Percentiles rank a stretch among this genome's conserved stretches.
These are phyloP conservation scores for Vanrija sp. DNA, from an alignment of 1,284 basidiomycete genomes.

Conservation along the genomic window DNA sequence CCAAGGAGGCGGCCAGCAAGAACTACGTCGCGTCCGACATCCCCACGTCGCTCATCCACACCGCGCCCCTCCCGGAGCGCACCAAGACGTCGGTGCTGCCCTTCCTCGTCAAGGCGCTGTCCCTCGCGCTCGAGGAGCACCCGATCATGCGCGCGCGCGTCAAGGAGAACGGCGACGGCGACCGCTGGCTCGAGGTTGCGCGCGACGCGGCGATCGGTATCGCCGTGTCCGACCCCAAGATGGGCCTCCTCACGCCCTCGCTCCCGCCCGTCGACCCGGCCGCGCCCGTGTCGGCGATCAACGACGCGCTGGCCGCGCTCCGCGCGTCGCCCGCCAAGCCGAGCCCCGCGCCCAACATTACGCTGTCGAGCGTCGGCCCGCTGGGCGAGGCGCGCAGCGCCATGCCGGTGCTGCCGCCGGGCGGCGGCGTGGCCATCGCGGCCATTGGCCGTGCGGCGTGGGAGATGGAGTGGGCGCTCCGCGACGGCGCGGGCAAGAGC, in stretches of 20 bases:
- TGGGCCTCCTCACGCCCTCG: constrained; percentile 80
- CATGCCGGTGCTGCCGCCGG: constrained; percentile 75
- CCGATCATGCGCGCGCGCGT: constrained; percentile 41
- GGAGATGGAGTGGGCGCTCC: constrained; percentile 44
- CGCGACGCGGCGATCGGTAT: constrained; percentile 38
- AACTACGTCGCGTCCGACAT: constrained; percentile 51
- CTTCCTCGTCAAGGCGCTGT: constrained; percentile 78
- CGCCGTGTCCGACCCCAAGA: constrained; percentile 62
- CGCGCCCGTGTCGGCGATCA: constrained; percentile 61
- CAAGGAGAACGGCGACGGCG: constrained; percentile 19
- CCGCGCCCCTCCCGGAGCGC: constrained; percentile 37
- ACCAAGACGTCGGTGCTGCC: constrained; percentile 70
- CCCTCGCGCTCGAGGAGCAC: constrained; percentile 67
- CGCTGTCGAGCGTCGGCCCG: constrained; percentile 80
- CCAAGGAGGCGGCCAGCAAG: constrained; percentile 51
- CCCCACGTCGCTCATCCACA: constrained; percentile 51
- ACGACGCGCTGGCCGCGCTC: constrained; percentile 48
- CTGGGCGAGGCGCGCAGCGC: constrained; percentile 70
- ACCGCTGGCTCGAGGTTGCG: constrained; percentile 32
- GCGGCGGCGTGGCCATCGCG: constrained; percentile 85
- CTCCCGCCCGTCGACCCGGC: constrained; percentile 61
- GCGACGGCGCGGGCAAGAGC: constrained; percentile 35
- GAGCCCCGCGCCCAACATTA: constrained; percentile 66
- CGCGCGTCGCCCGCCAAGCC: constrained; percentile 63
- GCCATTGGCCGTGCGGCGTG: constrained; percentile 80